Conservation (phyloP, 306 rosid genomes). For the Hippophae rhamnoides region DNA sequence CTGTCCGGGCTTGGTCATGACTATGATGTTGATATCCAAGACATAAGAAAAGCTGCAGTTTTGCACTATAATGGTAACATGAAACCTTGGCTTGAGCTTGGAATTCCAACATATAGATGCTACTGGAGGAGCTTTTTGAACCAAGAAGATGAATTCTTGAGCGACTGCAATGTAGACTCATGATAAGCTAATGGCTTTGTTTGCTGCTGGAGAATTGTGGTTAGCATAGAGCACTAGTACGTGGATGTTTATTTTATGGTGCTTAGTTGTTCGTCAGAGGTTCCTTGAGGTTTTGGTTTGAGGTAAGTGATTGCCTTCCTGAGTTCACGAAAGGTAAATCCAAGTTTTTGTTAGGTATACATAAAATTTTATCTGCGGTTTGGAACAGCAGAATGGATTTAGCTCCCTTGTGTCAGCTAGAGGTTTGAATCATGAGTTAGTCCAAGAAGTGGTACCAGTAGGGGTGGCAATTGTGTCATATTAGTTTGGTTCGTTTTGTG, state of each 20-base stretch:
- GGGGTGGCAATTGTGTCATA: not conserved
- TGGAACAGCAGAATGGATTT: slow-evolving; percentile 19
- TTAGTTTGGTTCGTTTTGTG: too few species aligned
- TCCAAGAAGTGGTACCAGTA: slow-evolving; percentile 35
- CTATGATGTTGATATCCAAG: slow-evolving; percentile 39
- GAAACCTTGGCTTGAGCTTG: slow-evolving; percentile 99
- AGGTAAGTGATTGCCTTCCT: slow-evolving; percentile 28
- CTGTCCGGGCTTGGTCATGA: slow-evolving; percentile 76
- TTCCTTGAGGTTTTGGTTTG: slow-evolving; percentile 27
- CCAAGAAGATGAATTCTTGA: slow-evolving; percentile 74
- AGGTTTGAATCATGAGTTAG: slow-evolving; percentile 31
- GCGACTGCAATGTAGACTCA: slow-evolving; percentile 89
- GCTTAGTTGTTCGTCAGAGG: slow-evolving; percentile 30
- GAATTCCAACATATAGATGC: slow-evolving; percentile 67
- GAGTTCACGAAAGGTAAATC: slow-evolving; percentile 38
- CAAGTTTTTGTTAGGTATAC: slow-evolving; percentile 50
- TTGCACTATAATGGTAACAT: slow-evolving; percentile 91
- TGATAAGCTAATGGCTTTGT: slow-evolving; percentile 27
- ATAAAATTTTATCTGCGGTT: slow-evolving; percentile 28
- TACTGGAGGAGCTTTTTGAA: slow-evolving; percentile 75
- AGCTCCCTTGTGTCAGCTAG: slow-evolving; percentile 18
- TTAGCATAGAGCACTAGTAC: slow-evolving; percentile 23
- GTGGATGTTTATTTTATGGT: slow-evolving; percentile 36
- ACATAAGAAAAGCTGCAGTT: slow-evolving; percentile 42
- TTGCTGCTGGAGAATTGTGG: slow-evolving; percentile 30